Evolutionary conservation across 2,329 filamentous ascomycete species (phyloP), one percentile per base, ranked within the genome.

Genomic region (Graphilbum sp.): DNA sequence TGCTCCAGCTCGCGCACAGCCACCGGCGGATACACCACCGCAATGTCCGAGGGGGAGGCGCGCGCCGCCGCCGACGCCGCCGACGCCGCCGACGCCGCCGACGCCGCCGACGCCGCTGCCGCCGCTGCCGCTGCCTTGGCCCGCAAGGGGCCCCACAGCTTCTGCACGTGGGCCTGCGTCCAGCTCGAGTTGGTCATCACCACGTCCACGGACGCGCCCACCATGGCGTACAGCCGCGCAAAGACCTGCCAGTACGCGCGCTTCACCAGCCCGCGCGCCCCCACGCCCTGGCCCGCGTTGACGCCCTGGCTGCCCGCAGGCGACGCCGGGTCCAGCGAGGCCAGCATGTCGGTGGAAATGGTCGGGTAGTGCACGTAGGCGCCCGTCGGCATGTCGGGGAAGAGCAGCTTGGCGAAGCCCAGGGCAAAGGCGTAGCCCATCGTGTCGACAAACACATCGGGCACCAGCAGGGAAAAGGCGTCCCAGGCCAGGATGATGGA

Each of bases 321-420:
- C 2, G 66, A 69, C 9, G 54, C 56, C 9, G 80, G 73, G 47
- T 86, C 73, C 5, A 95, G 72, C 16, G 83, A 88, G 18, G 75
- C 70, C 4, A 98, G 72, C 90, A 98, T 98, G 52, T 98, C 90
- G 36, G 86, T 98, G 3, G 87, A 95, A 38, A 98, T 98, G 40
- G 88, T 96, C 1, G 90, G 90, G 54, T 96, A 98, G 60, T 98
- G 90, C 1, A 96, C 87, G 53, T 98, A 98, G 37, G 90, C 87
- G 34, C 74, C 86, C 0, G 86, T 95, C 0, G 88, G 83, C 2
- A 95, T 71, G 27, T 62, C 57, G 0, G 72, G 79, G 53, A 96
- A 96, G 19, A 96, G 65, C 45, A 81, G 69, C 53, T 86, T 90
- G 56, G 69, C 81, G 3, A 95, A 66, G 9, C 83, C 85, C 11